phyloP scores from a whole-genome alignment of 2,329 filamentous ascomycete genomes.

The Ceratocystis colombiana region DNA sequence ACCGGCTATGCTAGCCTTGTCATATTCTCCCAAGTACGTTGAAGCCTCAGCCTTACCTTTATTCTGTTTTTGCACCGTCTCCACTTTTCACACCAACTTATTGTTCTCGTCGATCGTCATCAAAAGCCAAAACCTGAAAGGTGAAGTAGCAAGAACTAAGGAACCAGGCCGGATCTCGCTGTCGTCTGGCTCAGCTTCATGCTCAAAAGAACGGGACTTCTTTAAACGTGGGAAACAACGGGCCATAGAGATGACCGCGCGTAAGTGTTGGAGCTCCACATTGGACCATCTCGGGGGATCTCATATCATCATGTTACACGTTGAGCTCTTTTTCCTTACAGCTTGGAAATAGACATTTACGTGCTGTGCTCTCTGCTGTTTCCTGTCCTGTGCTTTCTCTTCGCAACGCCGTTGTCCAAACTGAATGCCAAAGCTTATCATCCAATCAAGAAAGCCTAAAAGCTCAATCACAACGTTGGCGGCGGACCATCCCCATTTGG shows the following conservation, averaged over 20 bases:
- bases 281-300: neutral
- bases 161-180: neutral
- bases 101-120: neutral
- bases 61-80: neutral
- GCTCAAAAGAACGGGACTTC: neutral
- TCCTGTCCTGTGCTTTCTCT: constrained; percentile 2
- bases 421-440: constrained; percentile 1
- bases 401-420: neutral
- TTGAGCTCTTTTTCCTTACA: neutral
- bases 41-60: neutral
- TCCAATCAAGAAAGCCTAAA: constrained; percentile 7
- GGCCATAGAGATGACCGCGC: neutral
- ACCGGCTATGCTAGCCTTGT: neutral
- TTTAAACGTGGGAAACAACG: neutral
- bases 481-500: neutral
- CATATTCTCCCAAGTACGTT: neutral
- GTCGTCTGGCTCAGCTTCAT: neutral
- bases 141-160: neutral
- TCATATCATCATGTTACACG: neutral
- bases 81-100: neutral
- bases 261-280: neutral
- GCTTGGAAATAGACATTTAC: neutral
- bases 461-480: neutral
- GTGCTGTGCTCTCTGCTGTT: neutral
- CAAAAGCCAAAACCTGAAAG: neutral